Conservation (phyloP, 768 basidiomycete species). For the Termitomyces sp. region DNA sequence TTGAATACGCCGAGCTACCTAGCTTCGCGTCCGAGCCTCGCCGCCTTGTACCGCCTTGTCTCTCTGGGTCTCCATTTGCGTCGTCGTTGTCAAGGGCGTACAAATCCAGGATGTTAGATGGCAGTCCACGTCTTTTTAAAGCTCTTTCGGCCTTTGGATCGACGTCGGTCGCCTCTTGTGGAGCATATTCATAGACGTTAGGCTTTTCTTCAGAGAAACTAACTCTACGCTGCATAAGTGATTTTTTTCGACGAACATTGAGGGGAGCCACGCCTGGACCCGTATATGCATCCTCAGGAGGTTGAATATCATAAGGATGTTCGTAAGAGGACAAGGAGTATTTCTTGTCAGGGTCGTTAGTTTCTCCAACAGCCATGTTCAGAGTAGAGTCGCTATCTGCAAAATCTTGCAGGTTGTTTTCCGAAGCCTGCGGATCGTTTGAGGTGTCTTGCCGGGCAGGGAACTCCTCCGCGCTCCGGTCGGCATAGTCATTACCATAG, state of each 20-base stretch:
- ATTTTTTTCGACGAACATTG: slow-evolving; percentile 17
- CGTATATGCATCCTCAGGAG: slow-evolving; percentile 40
- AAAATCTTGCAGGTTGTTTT: slow-evolving; percentile 24
- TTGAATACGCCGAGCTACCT: slow-evolving; percentile 17
- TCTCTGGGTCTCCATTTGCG: slow-evolving; percentile 14
- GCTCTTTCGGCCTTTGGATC: slow-evolving; percentile 25
- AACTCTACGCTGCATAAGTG: slow-evolving; percentile 26
- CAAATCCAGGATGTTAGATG: slow-evolving; percentile 47
- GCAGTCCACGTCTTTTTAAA: slow-evolving; percentile 37
- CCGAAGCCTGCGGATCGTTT: not conserved
- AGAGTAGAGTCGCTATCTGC: slow-evolving; percentile 34
- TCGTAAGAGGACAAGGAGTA: slow-evolving; percentile 50
- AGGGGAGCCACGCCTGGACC: slow-evolving; percentile 14
- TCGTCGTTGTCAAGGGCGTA: slow-evolving; percentile 33
- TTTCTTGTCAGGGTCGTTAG: slow-evolving; percentile 26
- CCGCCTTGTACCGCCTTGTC: slow-evolving; percentile 8
- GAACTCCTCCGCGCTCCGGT: slow-evolving; percentile 19
- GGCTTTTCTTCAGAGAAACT: slow-evolving; percentile 31
- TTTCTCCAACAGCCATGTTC: slow-evolving; percentile 9
- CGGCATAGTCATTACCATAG: slow-evolving; percentile 14
- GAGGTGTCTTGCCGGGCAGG: slow-evolving; percentile 19
- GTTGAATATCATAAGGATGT: slow-evolving; percentile 56
- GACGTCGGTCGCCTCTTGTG: slow-evolving; percentile 11
- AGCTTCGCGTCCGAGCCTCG: slow-evolving; percentile 12
- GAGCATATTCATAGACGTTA: slow-evolving; percentile 16